A percentile compares a stretch with the other conserved stretches of the same genome.
These are phyloP conservation scores for Beauveria sp. DNA, from an alignment of 2,329 filamentous ascomycete species.

Conservation along the genomic window DNA sequence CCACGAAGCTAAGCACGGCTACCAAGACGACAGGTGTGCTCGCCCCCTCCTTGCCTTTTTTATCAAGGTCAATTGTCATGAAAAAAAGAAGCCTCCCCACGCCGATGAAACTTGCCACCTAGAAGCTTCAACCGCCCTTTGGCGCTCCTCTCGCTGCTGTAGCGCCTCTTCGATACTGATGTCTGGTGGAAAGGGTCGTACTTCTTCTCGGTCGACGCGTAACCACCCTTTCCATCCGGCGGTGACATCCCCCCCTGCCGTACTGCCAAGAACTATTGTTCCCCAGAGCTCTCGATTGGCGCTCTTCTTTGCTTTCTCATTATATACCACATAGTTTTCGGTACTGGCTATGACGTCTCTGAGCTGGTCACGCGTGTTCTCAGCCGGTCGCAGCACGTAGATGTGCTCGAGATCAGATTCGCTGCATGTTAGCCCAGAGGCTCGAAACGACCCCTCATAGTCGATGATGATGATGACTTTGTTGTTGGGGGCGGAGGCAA, in stretches of 20 bases:
- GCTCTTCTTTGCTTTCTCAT: conserved; percentile 30
- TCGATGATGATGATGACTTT: conserved; percentile 50
- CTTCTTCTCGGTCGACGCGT: conserved; percentile 37
- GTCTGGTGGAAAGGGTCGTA: conserved; percentile 30
- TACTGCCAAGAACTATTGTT: conserved; percentile 43
- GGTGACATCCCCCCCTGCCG: conserved; percentile 25
- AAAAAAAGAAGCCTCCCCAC: conserved; percentile 43
- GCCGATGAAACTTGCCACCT: conserved; percentile 40
- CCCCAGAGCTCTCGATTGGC: conserved; percentile 48
- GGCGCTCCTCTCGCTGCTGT: conserved; percentile 29
- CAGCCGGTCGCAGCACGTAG: conserved; percentile 39
- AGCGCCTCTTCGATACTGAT: conserved; percentile 39
- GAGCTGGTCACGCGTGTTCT: conserved; percentile 20
- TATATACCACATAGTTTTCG: conserved; percentile 44
- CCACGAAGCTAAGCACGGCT: too few species aligned
- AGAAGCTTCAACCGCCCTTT: conserved; percentile 32
- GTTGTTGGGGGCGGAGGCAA: conserved; percentile 39
- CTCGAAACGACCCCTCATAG: conserved; percentile 47
- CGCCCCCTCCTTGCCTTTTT: neutral
- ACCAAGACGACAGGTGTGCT: neutral
- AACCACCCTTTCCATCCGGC: conserved; percentile 43
- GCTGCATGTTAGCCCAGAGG: conserved; percentile 34
- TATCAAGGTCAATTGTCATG: neutral
- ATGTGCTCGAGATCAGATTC: conserved; percentile 39
- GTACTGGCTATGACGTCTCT: conserved; percentile 32